Conservation (phyloP, 192 early-diverging fungal species). For the Podila epicladia region DNA sequence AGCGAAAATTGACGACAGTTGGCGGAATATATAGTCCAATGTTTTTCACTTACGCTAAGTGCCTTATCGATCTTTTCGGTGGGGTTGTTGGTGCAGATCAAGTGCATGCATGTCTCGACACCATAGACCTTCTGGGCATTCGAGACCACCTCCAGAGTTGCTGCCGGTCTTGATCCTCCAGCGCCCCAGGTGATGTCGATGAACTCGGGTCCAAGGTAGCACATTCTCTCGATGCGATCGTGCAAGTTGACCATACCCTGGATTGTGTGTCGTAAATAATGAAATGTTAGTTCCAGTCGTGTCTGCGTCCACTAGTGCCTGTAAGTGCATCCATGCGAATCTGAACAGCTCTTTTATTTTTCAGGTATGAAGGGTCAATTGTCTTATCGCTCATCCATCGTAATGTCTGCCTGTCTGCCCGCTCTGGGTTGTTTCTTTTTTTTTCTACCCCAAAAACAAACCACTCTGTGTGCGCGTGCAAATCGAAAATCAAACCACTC, state of each 20-base stretch:
- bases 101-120: conserved; percentile 93
- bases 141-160: conserved; percentile 87
- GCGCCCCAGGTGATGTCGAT: conserved; percentile 98
- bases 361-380: background rate
- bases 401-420: too few species aligned
- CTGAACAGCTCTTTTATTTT: background rate
- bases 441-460: background rate
- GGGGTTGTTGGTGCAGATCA: conserved; percentile 99
- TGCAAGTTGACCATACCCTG: conserved; percentile 89
- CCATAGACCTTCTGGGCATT: conserved; percentile 92
- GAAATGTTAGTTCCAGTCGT: background rate
- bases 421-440: background rate
- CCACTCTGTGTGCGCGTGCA: background rate
- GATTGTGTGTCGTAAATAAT: background rate
- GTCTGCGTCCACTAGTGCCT: background rate
- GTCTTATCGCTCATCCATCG: too few species aligned
- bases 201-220: conserved; percentile 90
- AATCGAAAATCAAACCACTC: background rate
- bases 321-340: background rate
- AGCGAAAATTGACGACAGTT: background rate
- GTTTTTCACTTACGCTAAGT: conserved; percentile 57
- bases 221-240: conserved; percentile 96
- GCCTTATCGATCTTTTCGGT: conserved; percentile 85
- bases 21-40: background rate
- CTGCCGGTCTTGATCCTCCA: conserved; percentile 88